Evolutionary conservation across 208 protist species (phyloP).

Genomic region (Novymonas esmeraldas): DNA sequence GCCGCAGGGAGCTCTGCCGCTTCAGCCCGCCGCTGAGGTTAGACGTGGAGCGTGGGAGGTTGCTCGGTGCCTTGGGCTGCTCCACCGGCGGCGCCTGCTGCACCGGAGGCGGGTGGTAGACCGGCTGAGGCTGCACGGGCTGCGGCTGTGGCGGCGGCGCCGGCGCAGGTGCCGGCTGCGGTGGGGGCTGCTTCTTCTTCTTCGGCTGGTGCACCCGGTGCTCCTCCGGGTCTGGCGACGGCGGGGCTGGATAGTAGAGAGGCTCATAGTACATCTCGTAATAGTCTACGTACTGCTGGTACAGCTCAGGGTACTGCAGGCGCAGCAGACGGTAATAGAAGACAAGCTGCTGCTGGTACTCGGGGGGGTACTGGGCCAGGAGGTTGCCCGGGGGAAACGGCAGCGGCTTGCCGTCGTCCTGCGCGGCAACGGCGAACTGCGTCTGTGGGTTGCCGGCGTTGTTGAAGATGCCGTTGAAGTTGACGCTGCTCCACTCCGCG

Average conservation of each 20-base stretch:
- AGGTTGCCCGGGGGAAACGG: constrained; percentile 52
- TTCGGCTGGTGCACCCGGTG: not conserved
- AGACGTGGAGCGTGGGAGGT: constrained; percentile 20
- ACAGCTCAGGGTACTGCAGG: constrained; percentile 53
- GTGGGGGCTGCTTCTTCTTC: constrained; percentile 10
- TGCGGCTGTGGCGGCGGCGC: constrained; percentile 7
- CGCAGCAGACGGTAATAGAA: constrained; percentile 53
- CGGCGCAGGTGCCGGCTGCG: constrained; percentile 2
- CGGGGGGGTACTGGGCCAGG: constrained; percentile 48
- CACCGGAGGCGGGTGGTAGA: not conserved
- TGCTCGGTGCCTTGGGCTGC: not conserved
- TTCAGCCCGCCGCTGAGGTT: constrained; percentile 32
- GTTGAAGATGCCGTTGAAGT: constrained; percentile 30
- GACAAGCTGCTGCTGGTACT: constrained; percentile 54
- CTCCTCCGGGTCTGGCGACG: constrained; percentile 9
- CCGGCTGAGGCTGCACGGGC: constrained; percentile 8
- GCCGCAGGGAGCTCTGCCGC: constrained; percentile 47
- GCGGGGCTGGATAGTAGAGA: constrained; percentile 26
- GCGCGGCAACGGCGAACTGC: constrained; percentile 12
- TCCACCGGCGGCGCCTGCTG: not conserved
- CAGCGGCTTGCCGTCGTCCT: constrained; percentile 37
- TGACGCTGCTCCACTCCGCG: constrained; percentile 23
- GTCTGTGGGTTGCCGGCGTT: constrained; percentile 13
- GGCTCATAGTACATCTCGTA: constrained; percentile 55
- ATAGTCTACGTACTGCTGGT: constrained; percentile 63